phyloP scores from a whole-genome alignment of 2,329 filamentous ascomycete species.

The Pseudodiploospora longispora region DNA sequence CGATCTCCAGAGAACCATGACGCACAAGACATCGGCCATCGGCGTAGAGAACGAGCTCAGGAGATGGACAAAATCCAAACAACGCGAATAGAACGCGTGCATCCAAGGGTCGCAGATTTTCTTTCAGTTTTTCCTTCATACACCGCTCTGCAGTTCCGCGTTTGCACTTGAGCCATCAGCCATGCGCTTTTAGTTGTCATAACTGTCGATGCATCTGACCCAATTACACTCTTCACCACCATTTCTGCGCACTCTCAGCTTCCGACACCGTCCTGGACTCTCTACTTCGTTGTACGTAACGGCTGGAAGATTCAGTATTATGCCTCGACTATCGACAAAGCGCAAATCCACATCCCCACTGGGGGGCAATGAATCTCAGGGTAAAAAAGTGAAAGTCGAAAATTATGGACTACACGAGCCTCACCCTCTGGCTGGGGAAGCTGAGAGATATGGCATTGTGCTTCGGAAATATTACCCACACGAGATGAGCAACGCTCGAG shows the following conservation, averaged over 20 bases:
- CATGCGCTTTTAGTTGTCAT: too few species aligned
- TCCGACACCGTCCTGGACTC: too few species aligned
- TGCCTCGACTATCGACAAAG: slow-evolving; percentile 20
- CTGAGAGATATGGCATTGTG: slow-evolving; percentile 53
- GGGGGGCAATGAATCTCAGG: slow-evolving; percentile 15
- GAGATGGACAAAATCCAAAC: too few species aligned
- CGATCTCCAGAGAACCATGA: slow-evolving; percentile 25
- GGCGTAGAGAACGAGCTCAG: too few species aligned
- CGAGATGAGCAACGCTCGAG: slow-evolving; percentile 78
- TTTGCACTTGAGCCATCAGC: too few species aligned
- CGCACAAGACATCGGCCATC: slow-evolving; percentile 21
- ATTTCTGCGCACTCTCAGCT: too few species aligned
- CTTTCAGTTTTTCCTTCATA: too few species aligned
- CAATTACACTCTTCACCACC: too few species aligned
- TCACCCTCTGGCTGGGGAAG: slow-evolving; percentile 37
- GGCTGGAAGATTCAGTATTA: slow-evolving; percentile 11
- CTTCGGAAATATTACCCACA: slow-evolving; percentile 71
- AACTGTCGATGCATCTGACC: too few species aligned
- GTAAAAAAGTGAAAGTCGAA: slow-evolving; percentile 26
- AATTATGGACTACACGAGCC: slow-evolving; percentile 31
- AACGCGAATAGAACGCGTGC: too few species aligned
- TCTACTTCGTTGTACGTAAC: not conserved
- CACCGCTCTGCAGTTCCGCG: too few species aligned
- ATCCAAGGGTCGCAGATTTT: too few species aligned
- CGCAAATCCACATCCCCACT: slow-evolving; percentile 17